Evolutionary conservation across 257 asterid genomes (phyloP), one percentile per base, ranked within the genome.

Genomic region (Parsonsia alboflavescens): DNA sequence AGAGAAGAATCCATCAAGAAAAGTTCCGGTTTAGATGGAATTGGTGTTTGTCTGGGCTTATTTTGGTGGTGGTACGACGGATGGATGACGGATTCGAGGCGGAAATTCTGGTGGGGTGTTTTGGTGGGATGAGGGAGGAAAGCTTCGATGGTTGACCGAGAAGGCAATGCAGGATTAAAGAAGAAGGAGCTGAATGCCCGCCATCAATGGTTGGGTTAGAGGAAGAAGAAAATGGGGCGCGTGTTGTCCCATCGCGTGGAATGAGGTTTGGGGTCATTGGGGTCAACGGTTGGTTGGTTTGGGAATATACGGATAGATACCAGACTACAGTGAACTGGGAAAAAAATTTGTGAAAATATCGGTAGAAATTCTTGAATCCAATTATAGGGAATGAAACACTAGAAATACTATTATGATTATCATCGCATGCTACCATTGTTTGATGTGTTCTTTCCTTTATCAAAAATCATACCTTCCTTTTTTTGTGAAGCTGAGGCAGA

Each of bases 181-280:
- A 10, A 5, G 79, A 39, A 19, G 70, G n/a, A 68, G 42, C 79
- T 81, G 84, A n/a, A n/a, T n/a, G n/a, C n/a, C 84, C 85, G 85
- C 92, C 96, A 84, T 87, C 85, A 86, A 82, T 89, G 93, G 86
- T 69, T 6, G 17, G 75, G 39, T 65, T 78, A 76, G 73, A 77
- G 79, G 82, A 76, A 26, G 82, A 15, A 50, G 6, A 50, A 50
- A 4, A 33, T 33, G 7, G 46, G 46, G 46, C 9, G 5, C 0
- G 4, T 7, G 46, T 42, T 42, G 7, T 42, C 46, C 5, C 46
- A 7, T 5, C 4, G 84, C 84, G 91, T 76, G 63, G 89, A 88
- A 90, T 77, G 73, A 56, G 83, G 36, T 42, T 59, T 15, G 53
- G 28, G 69, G 92, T 90, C 93, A 90, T 59, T 15, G 53, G 28